Percentiles rank a stretch among this genome's conserved stretches.
phyloP scores from a whole-genome alignment of 768 basidiomycete species.

The Asterophora lycoperdoides region DNA sequence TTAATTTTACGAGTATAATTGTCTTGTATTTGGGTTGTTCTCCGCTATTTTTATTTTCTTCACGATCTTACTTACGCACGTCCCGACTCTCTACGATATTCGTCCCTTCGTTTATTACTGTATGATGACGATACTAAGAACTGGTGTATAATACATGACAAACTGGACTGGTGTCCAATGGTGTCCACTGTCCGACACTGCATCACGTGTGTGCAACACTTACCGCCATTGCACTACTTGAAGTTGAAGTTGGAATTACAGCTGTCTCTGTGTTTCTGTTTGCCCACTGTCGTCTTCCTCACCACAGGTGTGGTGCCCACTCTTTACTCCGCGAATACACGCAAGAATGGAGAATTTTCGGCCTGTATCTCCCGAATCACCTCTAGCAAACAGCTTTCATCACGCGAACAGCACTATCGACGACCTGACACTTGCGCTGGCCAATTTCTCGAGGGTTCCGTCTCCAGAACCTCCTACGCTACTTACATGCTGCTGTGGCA shows the following conservation, averaged over 20 bases:
- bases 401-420: constrained; percentile 64
- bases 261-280: background rate
- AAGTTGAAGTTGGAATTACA: too few relatives aligned
- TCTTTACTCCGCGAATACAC: constrained; percentile 9
- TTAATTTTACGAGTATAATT: constrained; percentile 16
- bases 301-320: constrained; percentile 9
- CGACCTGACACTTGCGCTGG: constrained; percentile 70
- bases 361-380: constrained; percentile 47
- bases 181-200: too few relatives aligned
- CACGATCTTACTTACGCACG: constrained; percentile 10
- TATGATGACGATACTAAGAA: background rate
- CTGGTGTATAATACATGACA: constrained; percentile 7
- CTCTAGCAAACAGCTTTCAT: constrained; percentile 47
- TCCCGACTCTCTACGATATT: background rate
- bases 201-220: background rate
- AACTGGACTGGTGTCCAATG: too few relatives aligned
- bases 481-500: constrained; percentile 61
- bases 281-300: constrained; percentile 2
- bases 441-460: constrained; percentile 65
- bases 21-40: background rate
- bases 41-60: constrained; percentile 8
- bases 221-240: too few relatives aligned
- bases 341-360: constrained; percentile 22
- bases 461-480: constrained; percentile 63
- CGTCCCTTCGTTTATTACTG: background rate